Evolutionary conservation across 1,284 basidiomycete species (phyloP), one percentile per base, ranked within the genome.

Genomic region (Neotropicomus parvogracilis): DNA sequence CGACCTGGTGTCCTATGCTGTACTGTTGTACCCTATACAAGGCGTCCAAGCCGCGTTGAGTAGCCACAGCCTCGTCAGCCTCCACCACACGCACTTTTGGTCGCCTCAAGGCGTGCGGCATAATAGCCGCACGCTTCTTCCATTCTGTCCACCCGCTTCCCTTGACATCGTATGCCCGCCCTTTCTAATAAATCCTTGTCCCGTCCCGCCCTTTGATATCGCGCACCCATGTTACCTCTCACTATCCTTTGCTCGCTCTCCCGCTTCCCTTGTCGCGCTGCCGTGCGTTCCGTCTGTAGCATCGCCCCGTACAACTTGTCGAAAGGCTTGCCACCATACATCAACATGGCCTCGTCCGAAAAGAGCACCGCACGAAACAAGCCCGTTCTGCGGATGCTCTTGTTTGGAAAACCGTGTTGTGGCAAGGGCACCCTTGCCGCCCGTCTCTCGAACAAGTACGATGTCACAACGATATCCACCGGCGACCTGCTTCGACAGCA

Each of bases 401-500:
- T 90, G 76, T 85, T 89, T 63, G 87, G 88, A 20, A 90, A 90
- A 66, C 87, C 87, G 7, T 88, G 84, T 32, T 80, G 83, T 27
- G 85, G 86, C 36, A 88, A 87, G 67, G 90, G 90, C 29, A 93
- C 90, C 2, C 73, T 91, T 42, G 77, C 85, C 10, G 73, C 76
- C 4, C 74, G 83, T 34, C 75, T 92, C 34, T 79, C 85, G 44
- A 74, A 80, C 56, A 84, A 86, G 63, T 88, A 85, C 60, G 80
- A 85, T 54, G 76, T 91, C 36, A 56, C 81, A 19, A 78, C 82
- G 33, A 69, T 93, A 50, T 91, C 86, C 4, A 88, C 88, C 2
- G 90, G 90, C n/a, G 89, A 93, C 66, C 70, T 92, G 31, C 70
- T 93, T 49, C 76, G 90, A 54, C 81, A 83, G 53, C 86, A 93